Evolutionary conservation across 2,329 filamentous ascomycete species (phyloP).

Genomic region (Xylariaceae sp.): DNA sequence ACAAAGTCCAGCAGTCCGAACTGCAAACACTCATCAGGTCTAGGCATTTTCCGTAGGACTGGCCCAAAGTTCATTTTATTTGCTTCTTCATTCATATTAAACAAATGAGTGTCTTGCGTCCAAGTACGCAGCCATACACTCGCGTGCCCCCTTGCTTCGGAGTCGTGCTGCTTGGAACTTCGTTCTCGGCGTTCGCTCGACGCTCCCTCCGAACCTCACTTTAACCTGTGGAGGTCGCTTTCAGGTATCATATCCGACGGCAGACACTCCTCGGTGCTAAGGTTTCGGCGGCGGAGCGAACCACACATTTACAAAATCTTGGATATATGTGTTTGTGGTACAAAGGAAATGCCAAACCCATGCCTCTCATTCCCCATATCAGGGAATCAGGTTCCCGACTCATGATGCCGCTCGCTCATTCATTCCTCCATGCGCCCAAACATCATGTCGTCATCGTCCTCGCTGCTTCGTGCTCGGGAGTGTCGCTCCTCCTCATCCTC

Average conservation of each 20-base stretch:
- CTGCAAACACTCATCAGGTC: background rate
- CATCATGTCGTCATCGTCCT: conserved; percentile 91
- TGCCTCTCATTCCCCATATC: conserved; percentile 33
- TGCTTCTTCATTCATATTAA: conserved; percentile 28
- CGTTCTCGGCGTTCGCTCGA: conserved; percentile 52
- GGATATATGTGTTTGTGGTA: conserved; percentile 43
- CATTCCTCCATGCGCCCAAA: conserved; percentile 97
- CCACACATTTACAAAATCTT: conserved; percentile 46
- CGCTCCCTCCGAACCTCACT: conserved; percentile 60
- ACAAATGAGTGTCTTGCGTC: conserved; percentile 29
- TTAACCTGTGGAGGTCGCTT: conserved; percentile 60
- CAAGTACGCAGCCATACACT: conserved; percentile 25
- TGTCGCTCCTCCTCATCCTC: conserved; percentile 61
- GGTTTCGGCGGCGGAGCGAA: conserved; percentile 60
- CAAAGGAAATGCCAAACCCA: conserved; percentile 48
- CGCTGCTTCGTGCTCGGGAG: conserved; percentile 59
- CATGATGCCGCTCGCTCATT: conserved; percentile 46
- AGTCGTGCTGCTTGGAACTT: conserved; percentile 23
- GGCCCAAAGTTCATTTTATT: conserved; percentile 19
- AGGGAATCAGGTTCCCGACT: conserved; percentile 18
- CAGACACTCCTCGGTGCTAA: conserved; percentile 65
- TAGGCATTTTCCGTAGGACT: background rate
- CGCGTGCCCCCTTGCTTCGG: conserved; percentile 18
- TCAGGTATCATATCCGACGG: conserved; percentile 13
- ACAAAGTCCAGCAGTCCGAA: too few species aligned